Conservation (phyloP, 2,329 filamentous ascomycete genomes). For the Aspergillus aculeatus region DNA sequence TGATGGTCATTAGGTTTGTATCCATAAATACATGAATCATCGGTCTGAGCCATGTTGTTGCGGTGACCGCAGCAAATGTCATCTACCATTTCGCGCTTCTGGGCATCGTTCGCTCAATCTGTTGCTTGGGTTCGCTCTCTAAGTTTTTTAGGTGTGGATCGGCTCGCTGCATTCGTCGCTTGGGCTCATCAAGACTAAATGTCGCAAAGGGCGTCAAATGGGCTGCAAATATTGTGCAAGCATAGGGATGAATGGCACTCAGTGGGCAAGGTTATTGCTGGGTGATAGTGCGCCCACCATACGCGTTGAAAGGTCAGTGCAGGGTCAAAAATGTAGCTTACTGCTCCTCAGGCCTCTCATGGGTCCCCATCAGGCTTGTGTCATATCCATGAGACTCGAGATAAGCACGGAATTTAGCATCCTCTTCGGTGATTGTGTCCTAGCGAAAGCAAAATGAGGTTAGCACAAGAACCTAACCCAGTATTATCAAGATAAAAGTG, state of each 20-base stretch:
- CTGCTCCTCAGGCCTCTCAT: background rate
- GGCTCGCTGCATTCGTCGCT: background rate
- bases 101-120: slow-evolving; percentile 1
- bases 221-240: background rate
- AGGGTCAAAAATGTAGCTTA: background rate
- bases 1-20: background rate
- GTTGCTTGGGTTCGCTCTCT: background rate
- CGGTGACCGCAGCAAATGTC: background rate
- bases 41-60: background rate
- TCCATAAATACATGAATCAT: background rate
- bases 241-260: background rate
- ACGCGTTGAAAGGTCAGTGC: background rate
- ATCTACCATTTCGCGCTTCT: slow-evolving; percentile 4
- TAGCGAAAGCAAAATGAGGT: background rate
- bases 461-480: background rate
- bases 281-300: background rate
- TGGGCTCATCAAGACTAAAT: background rate
- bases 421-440: slow-evolving; percentile 77
- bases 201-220: background rate
- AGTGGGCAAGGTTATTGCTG: background rate
- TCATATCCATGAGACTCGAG: slow-evolving; percentile 75
- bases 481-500: background rate
- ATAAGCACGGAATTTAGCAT: slow-evolving; percentile 71
- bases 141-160: background rate
- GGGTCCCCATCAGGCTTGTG: slow-evolving; percentile 55